Evolutionary conservation across 2,329 filamentous ascomycete genomes (phyloP).

Genomic region (Aspergillus sp.): DNA sequence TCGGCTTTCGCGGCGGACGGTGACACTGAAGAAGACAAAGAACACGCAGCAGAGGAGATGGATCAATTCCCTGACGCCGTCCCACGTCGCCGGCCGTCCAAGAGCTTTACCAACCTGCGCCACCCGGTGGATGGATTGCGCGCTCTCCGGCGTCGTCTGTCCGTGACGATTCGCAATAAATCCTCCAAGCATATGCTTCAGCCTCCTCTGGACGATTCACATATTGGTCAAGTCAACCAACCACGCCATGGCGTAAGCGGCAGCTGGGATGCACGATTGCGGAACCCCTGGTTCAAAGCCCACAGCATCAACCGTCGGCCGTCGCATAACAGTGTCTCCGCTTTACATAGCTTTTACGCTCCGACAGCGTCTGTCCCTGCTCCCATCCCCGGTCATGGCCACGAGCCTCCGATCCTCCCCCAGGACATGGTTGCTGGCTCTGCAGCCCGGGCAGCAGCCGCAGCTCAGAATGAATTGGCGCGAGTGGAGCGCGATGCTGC

Average conservation of each 20-base stretch:
- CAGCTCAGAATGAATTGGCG: conserved; percentile 42
- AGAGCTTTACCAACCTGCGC: conserved; percentile 36
- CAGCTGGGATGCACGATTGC: conserved; percentile 17
- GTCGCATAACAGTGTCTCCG: conserved; percentile 29
- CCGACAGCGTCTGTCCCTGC: conserved; percentile 19
- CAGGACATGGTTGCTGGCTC: conserved; percentile 35
- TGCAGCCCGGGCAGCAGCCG: conserved; percentile 41
- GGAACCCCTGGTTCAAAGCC: conserved; percentile 20
- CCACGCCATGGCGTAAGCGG: conserved; percentile 15
- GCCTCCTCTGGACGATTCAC: conserved; percentile 9
- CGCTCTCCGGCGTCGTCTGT: conserved; percentile 34
- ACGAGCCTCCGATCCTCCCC: conserved; percentile 33
- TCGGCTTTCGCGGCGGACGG: conserved; percentile 16
- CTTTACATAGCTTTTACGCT: conserved; percentile 26
- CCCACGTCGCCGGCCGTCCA: conserved; percentile 28
- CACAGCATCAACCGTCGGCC: conserved; percentile 27
- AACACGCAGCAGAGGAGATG: conserved; percentile 24
- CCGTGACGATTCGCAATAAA: conserved; percentile 33
- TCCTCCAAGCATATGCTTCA: conserved; percentile 22
- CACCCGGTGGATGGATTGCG: conserved; percentile 36
- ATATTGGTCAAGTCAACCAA: conserved; percentile 8
- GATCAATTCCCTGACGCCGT: conserved; percentile 23
- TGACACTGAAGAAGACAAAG: conserved; percentile 12
- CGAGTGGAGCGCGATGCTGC: conserved; percentile 23
- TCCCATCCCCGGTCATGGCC: conserved; percentile 30